These are phyloP conservation scores for Fusarium zealandicum DNA, from an alignment of 2,329 filamentous ascomycete species.

Conservation along the genomic window DNA sequence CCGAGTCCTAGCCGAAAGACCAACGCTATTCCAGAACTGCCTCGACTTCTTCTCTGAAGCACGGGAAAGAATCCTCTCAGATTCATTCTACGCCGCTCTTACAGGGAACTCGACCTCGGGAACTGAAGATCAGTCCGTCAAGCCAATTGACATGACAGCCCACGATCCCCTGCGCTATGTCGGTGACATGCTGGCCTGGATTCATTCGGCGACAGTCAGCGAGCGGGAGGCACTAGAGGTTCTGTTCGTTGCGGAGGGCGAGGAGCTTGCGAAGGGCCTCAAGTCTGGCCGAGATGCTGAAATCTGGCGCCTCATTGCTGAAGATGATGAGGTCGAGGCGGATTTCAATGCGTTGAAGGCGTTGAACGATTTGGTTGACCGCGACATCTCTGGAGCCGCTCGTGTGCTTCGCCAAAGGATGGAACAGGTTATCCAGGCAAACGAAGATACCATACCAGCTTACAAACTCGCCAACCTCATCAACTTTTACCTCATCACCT, in stretches of 20 bases:
- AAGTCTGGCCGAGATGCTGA: constrained; percentile 82
- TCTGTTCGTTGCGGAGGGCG: constrained; percentile 88
- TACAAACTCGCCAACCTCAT: constrained; percentile 92
- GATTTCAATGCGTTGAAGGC: constrained; percentile 83
- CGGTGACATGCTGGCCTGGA: constrained; percentile 97
- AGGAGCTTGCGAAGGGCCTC: constrained; percentile 84
- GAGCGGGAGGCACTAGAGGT: constrained; percentile 92
- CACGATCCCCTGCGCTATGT: constrained; percentile 92
- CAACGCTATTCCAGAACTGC: constrained; percentile 90
- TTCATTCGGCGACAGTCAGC: constrained; percentile 91
- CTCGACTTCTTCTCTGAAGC: constrained; percentile 93
- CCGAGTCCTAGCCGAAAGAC: constrained; percentile 86
- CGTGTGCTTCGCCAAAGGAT: constrained; percentile 87
- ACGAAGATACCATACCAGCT: constrained; percentile 86
- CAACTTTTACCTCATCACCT: constrained; percentile 87
- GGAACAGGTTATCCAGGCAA: constrained; percentile 90
- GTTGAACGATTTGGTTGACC: constrained; percentile 84
- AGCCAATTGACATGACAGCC: constrained; percentile 92
- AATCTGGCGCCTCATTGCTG: constrained; percentile 75
- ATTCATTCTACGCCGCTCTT: constrained; percentile 86
- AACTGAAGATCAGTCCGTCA: constrained; percentile 67
- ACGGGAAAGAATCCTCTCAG: constrained; percentile 83
- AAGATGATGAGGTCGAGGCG: constrained; percentile 60
- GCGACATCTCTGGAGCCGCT: constrained; percentile 81
- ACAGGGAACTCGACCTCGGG: constrained; percentile 72